Base-by-base conservation (phyloP, 1,284 basidiomycete species). In the Pholiota adiposa region DNA sequence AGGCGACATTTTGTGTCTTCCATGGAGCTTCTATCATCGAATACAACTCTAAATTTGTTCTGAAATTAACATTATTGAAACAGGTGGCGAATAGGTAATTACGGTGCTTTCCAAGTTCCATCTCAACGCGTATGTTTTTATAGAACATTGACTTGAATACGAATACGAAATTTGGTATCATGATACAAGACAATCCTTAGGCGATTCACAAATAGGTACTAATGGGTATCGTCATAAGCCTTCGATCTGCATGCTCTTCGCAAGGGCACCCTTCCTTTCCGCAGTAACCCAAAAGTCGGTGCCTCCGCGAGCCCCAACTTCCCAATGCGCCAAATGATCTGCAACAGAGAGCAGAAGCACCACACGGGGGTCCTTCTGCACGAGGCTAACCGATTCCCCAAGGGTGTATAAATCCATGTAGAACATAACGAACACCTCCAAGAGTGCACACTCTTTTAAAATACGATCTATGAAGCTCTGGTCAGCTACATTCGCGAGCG, bases 271-370 rank as follows among this genome's bases (percentile, higher is more conserved):
- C 8, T 23, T 23, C 11, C 44, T 21, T 5, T 61, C 57, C 23
- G 60, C 64, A 0, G 54, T 60, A 16, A 60, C 51, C 65, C 63
- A 67, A 38, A 67, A 63, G 40, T 64, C 65, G 29, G 58, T 54
- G 4, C 61, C 61, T 6, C 65, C 65, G 11, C 61, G 58, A 4
- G 65, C 63, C 4, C 61, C 65, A 25, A 27, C 33, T 44, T 67
- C 65, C 65, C 65, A 67, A 50, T 63, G 51, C 46, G 58, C 58
- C 14, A 64, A 33, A 50, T 57, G 56, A 46, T 56, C 52, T 8
- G 27, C 19, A 12, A 58, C 55, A 33, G 59, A 61, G 27, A 49
- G 46, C 14, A 64, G 23, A 23, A 64, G 34, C 8, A 64, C 59
- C 7, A 63, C 58, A 16, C 63, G 59, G 36, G 18, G 18, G 53